Evolutionary conservation across 2,329 filamentous ascomycete species (phyloP), one percentile per base, ranked within the genome.

Genomic region (Alternaria sp.): DNA sequence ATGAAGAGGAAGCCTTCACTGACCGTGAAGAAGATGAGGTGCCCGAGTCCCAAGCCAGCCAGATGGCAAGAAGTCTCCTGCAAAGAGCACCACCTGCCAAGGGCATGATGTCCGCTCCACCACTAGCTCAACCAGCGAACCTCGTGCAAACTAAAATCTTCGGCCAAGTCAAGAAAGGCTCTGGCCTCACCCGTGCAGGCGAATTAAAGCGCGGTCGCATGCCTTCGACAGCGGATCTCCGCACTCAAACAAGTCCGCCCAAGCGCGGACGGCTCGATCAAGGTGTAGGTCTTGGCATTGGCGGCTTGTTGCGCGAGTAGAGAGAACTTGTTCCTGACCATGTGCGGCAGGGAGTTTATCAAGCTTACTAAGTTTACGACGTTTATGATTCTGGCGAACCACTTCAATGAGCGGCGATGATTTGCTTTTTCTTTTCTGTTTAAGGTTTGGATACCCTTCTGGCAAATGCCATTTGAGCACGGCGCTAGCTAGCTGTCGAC

Each of bases 1-100:
- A 78, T 28, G 78, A 76, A 22, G 75, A 76, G 84, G 67, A 81
- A 62, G 81, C 79, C 6, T 80, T 80, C 44, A 89, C 91, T 38
- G 87, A 91, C 65, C 87, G 90, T 38, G 80, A 82, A 52, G 88
- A 91, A 41, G 86, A 91, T 64, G 88, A 90, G 43, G 79, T 93
- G 0, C 86, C 84, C 34, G 90, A 90, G 70, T 93, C 90, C 58
- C 91, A 92, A 71, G 92, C 92, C 8, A 94, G 90, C 70, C 90
- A 91, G 64, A 88, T 88, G 44, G 92, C 93, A 2, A 89, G 89
- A 2, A 89, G 88, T 66, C 88, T 94, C 88, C 84, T 92, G 63
- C 89, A 90, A 16, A 84, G 87, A 38, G 81, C 84, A 67, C 79
- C 84, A 51, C 75, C 81, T 47, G 68, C 79, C n/a, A 77, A 74